Conservation (phyloP, 2,329 filamentous ascomycete genomes). For the Cucurbitaria berberidis region DNA sequence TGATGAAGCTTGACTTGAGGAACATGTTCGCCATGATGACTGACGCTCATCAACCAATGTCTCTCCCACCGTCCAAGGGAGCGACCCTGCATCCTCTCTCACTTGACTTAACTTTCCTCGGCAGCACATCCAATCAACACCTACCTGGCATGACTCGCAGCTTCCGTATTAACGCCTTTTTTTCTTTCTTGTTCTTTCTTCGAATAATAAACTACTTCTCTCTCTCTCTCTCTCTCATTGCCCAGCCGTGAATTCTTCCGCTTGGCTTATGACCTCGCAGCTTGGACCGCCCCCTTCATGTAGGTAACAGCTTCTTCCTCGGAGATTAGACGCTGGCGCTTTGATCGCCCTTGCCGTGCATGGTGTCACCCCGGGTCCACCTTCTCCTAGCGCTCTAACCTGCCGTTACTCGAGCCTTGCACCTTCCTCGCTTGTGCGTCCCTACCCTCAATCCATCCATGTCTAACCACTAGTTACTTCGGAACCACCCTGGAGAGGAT, state of each 20-base stretch:
- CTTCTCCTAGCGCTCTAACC: conserved; percentile 4
- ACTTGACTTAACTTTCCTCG: too few relatives aligned
- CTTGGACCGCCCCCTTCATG: too few relatives aligned
- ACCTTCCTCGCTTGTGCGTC: conserved; percentile 1
- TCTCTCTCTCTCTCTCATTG: too few relatives aligned
- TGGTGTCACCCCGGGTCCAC: conserved; percentile 18
- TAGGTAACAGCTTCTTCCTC: conserved; percentile 24
- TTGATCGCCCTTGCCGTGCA: conserved; percentile 31
- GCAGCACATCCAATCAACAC: background rate
- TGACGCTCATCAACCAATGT: background rate
- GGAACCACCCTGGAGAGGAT: background rate
- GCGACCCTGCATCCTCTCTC: background rate
- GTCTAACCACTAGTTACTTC: conserved; percentile 16
- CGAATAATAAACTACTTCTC: too few relatives aligned
- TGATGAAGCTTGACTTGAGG: too few relatives aligned
- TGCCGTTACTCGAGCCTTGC: conserved; percentile 16
- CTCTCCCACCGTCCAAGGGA: background rate
- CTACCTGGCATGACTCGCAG: background rate
- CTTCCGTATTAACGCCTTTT: too few relatives aligned
- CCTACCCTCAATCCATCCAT: background rate
- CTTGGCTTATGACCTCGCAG: too few relatives aligned
- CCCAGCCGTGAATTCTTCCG: too few relatives aligned
- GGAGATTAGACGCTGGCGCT: conserved; percentile 37
- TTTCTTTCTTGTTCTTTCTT: background rate
- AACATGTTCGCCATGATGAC: background rate